Evolutionary conservation across 2,329 filamentous ascomycete species (phyloP).

Genomic region (Aspergillus terreus): DNA sequence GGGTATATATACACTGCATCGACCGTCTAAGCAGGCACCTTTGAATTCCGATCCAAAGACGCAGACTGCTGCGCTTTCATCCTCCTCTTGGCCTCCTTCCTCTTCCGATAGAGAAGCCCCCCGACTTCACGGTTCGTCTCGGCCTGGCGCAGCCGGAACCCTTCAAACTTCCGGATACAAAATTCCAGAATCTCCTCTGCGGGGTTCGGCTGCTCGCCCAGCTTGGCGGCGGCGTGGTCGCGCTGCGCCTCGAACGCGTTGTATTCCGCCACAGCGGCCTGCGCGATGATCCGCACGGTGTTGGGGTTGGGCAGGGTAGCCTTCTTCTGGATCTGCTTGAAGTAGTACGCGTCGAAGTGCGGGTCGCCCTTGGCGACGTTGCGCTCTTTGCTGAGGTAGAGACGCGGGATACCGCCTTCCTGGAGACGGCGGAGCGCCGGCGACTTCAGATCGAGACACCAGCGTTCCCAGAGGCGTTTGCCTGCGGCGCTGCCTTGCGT

Average conservation of each 20-base stretch:
- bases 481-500: conserved; percentile 47
- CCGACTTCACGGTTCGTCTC: conserved; percentile 34
- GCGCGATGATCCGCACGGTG: conserved; percentile 35
- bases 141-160: conserved; percentile 22
- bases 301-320: conserved; percentile 30
- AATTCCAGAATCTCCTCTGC: conserved; percentile 27
- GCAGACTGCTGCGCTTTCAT: not conserved
- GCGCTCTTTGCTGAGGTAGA: conserved; percentile 22
- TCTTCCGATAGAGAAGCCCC: conserved; percentile 24
- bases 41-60: not conserved
- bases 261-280: conserved; percentile 30
- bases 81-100: conserved; percentile 4
- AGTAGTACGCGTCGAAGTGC: conserved; percentile 23
- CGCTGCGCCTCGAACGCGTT: conserved; percentile 1
- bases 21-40: too few species aligned
- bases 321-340: conserved; percentile 23
- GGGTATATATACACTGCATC: not conserved
- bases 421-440: conserved; percentile 17
- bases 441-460: conserved; percentile 37
- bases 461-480: conserved; percentile 46
- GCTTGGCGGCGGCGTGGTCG: not conserved
- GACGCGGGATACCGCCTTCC: conserved; percentile 25
- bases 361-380: conserved; percentile 19
- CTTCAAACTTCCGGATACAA: conserved; percentile 30
- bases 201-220: conserved; percentile 8